Conservation (phyloP, 495 filamentous ascomycete genomes). For the Penicillium alfredii region DNA sequence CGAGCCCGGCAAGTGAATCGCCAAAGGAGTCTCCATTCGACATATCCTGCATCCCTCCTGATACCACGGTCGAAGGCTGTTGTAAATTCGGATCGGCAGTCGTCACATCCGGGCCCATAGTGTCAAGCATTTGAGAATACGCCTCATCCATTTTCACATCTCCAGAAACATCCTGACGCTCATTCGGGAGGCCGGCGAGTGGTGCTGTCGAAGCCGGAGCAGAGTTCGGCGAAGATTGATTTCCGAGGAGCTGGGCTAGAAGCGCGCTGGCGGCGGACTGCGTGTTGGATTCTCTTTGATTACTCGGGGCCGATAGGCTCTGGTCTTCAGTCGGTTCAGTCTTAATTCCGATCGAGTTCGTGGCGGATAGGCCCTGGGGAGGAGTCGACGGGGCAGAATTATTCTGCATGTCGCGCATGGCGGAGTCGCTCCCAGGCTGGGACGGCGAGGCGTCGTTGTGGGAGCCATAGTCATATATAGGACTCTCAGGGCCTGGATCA, state of each 20-base stretch:
- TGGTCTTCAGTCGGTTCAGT: slow-evolving; percentile 23
- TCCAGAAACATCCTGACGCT: slow-evolving; percentile 14
- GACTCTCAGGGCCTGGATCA: slow-evolving; percentile 39
- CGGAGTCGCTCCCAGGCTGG: slow-evolving; percentile 42
- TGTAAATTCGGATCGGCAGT: slow-evolving; percentile 6
- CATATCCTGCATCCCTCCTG: slow-evolving; percentile 14
- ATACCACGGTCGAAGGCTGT: slow-evolving; percentile 10
- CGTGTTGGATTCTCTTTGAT: slow-evolving; percentile 18
- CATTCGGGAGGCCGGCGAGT: slow-evolving; percentile 7
- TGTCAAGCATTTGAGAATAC: too few relatives aligned
- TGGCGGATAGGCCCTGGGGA: slow-evolving; percentile 22
- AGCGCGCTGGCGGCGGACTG: slow-evolving; percentile 43
- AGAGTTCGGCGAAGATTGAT: slow-evolving; percentile 24
- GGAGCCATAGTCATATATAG: slow-evolving; percentile 38
- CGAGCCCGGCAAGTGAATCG: slow-evolving; percentile 15
- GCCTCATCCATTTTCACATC: slow-evolving; percentile 21
- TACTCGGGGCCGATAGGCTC: slow-evolving; percentile 8
- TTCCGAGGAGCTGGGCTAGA: slow-evolving; percentile 40
- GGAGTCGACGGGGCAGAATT: slow-evolving; percentile 38
- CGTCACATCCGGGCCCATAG: too few relatives aligned
- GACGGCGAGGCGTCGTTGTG: slow-evolving; percentile 26
- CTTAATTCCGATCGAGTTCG: slow-evolving; percentile 31
- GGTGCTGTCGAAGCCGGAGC: slow-evolving; percentile 12
- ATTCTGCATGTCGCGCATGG: slow-evolving; percentile 41
- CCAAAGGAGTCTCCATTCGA: slow-evolving; percentile 16